Conservation (phyloP, 176 grass and related monocot genomes). For the Microstegium vimineum region DNA sequence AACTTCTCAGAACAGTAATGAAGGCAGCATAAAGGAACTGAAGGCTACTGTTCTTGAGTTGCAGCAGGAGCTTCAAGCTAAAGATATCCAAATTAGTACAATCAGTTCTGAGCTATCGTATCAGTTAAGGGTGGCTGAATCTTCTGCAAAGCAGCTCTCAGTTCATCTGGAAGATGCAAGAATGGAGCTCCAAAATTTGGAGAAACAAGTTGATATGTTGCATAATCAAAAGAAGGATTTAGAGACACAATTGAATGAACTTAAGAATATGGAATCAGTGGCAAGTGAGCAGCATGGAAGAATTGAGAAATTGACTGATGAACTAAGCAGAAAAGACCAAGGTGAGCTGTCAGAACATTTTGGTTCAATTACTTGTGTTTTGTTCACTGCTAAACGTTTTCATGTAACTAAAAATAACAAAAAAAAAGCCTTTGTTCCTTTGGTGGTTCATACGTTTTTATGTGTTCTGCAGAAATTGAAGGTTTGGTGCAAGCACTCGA, state of each 20-base stretch:
- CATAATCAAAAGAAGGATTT: slow-evolving; percentile 63
- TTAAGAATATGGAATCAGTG: slow-evolving; percentile 58
- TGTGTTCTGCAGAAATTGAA: slow-evolving; percentile 75
- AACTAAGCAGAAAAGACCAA: slow-evolving; percentile 87
- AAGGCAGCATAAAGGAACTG: slow-evolving; percentile 68
- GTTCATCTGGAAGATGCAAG: slow-evolving; percentile 50
- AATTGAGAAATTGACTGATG: slow-evolving; percentile 64
- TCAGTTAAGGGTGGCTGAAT: slow-evolving; percentile 75
- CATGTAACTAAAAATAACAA: background rate
- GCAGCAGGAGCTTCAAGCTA: slow-evolving; percentile 79
- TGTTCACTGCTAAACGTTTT: slow-evolving; percentile 8
- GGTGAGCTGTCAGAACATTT: slow-evolving; percentile 37
- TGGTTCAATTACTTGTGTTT: slow-evolving; percentile 13
- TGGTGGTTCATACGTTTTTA: slow-evolving; percentile 16
- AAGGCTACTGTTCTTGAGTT: slow-evolving; percentile 71
- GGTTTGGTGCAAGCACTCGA: slow-evolving; percentile 95
- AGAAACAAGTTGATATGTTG: slow-evolving; percentile 62
- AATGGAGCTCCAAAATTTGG: slow-evolving; percentile 59
- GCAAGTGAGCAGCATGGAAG: slow-evolving; percentile 55
- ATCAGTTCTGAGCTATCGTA: slow-evolving; percentile 76
- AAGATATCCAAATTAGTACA: slow-evolving; percentile 71
- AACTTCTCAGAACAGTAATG: slow-evolving; percentile 34
- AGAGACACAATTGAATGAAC: slow-evolving; percentile 46
- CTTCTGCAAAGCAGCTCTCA: slow-evolving; percentile 41
- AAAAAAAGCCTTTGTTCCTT: slow-evolving; percentile 13